Base-by-base conservation (phyloP, 441 rosid genomes). In the Theobroma grandiflorum region DNA sequence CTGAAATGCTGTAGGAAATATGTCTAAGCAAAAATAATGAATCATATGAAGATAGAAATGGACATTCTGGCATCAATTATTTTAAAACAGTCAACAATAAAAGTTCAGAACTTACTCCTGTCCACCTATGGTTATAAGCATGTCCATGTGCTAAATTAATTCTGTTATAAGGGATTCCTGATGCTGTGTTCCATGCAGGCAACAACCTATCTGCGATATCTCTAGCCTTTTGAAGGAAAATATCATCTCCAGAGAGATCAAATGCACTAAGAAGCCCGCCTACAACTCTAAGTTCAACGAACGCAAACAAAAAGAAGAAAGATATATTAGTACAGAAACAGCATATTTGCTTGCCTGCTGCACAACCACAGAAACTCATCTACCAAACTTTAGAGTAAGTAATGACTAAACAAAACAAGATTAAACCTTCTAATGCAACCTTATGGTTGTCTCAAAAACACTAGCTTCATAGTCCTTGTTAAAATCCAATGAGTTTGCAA, bases 381-480 rank as follows among this genome's bases (percentile, higher is more conserved):
- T 65, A 63, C 75, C 72, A 22, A 45, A 63, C 47, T 33, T 40
- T 31, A 63, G 45, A 76, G 35, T 37, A 20, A 55, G 15, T 64
- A 42, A 50, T 15, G 75, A 82, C 67, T 42, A 71, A 71, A 74
- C 72, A 74, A 81, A 47, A 76, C 74, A 78, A 83, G 69, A 83
- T 80, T 93, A 93, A 92, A 94, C 97, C 93, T 93, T 88, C 79
- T 85, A 87, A 89, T 37, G 90, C 86, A 90, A 97, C 99, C 99
- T 97, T 92, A 97, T 97, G 89, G 99, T 97, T 89, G 99, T 97
- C 94, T 97, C 99, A 64, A 97, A 97, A 82, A 97, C 96, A 72
- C 99, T 97, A 76, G 98, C 99, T 16, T 86, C 91, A 70, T 95
- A 93, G 78, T 94, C 89, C 92, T 94, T 97, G 94, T 97, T 87